A percentile compares a stretch with the other conserved stretches of the same genome.
Evolutionary conservation across 768 basidiomycete genomes (phyloP).

Genomic region (Punctularia strigosozonata): DNA sequence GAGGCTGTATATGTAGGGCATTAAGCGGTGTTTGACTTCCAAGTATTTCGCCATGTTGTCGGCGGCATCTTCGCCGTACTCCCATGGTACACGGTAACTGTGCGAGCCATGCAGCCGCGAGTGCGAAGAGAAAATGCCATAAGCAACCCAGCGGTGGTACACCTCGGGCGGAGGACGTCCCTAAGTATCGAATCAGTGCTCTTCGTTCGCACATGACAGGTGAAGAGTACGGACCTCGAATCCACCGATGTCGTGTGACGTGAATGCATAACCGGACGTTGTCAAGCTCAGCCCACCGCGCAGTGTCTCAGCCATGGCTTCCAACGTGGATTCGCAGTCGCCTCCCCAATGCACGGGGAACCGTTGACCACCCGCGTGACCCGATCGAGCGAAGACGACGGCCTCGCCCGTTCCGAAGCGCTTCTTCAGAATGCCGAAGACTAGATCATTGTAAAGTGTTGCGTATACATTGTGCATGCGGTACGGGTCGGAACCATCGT

Average conservation of each 20-base stretch:
- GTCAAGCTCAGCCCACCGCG: slow-evolving; percentile 58
- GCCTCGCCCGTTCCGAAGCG: slow-evolving; percentile 55
- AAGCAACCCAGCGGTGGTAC: slow-evolving; percentile 69
- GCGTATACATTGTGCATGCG: slow-evolving; percentile 66
- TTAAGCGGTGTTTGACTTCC: slow-evolving; percentile 54
- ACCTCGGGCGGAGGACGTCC: slow-evolving; percentile 58
- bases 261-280: slow-evolving; percentile 57
- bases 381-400: slow-evolving; percentile 57
- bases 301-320: slow-evolving; percentile 68
- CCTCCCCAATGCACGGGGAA: slow-evolving; percentile 54
- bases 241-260: slow-evolving; percentile 69
- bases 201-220: no score
- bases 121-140: slow-evolving; percentile 67
- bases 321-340: slow-evolving; percentile 67
- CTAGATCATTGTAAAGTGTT: slow-evolving; percentile 57
- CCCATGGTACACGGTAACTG: slow-evolving; percentile 72
- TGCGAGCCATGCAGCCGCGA: slow-evolving; percentile 62
- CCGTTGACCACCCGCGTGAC: slow-evolving; percentile 55
- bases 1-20: slow-evolving; percentile 59
- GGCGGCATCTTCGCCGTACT: slow-evolving; percentile 61
- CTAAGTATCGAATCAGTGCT: no score
- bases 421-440: slow-evolving; percentile 47
- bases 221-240: slow-evolving; percentile 61
- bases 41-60: slow-evolving; percentile 50
- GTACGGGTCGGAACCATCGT: slow-evolving; percentile 58